Conservation (phyloP, 2,329 filamentous ascomycete species). For the Niveomyces coronatus region DNA sequence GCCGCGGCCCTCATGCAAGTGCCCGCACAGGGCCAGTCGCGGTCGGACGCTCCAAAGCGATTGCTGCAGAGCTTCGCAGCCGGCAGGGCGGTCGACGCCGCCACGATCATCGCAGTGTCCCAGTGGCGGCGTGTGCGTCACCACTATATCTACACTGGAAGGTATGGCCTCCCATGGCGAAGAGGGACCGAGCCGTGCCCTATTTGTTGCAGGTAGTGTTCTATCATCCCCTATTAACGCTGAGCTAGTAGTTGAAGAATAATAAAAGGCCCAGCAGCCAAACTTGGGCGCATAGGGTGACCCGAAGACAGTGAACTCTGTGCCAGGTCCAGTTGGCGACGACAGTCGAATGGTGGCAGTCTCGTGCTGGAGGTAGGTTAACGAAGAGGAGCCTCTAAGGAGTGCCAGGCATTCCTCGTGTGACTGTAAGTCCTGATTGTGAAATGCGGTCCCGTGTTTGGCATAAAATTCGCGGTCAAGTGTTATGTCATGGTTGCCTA, state of each 20-base stretch:
- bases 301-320: slow-evolving; percentile 57
- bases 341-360: slow-evolving; percentile 43
- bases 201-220: no score
- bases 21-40: slow-evolving; percentile 57
- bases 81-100: slow-evolving; percentile 29
- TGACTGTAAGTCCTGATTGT: slow-evolving; percentile 46
- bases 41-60: slow-evolving; percentile 53
- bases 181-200: no score
- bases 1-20: slow-evolving; percentile 60
- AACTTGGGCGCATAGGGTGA: slow-evolving; percentile 54
- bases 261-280: slow-evolving; percentile 58
- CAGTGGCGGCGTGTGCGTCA: slow-evolving; percentile 60
- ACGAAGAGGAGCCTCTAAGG: slow-evolving; percentile 40
- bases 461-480: slow-evolving; percentile 54
- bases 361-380: slow-evolving; percentile 56
- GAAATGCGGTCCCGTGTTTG: slow-evolving; percentile 41
- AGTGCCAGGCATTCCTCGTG: slow-evolving; percentile 42
- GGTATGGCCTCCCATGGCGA: slow-evolving; percentile 53
- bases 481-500: slow-evolving; percentile 67
- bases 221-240: no score
- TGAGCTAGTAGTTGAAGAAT: no score
- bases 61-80: slow-evolving; percentile 49
- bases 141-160: slow-evolving; percentile 50
- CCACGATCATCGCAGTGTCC: slow-evolving; percentile 44
- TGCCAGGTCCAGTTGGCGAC: slow-evolving; percentile 43